Conservation (phyloP, 306 rosid species). For the Senna tora region DNA sequence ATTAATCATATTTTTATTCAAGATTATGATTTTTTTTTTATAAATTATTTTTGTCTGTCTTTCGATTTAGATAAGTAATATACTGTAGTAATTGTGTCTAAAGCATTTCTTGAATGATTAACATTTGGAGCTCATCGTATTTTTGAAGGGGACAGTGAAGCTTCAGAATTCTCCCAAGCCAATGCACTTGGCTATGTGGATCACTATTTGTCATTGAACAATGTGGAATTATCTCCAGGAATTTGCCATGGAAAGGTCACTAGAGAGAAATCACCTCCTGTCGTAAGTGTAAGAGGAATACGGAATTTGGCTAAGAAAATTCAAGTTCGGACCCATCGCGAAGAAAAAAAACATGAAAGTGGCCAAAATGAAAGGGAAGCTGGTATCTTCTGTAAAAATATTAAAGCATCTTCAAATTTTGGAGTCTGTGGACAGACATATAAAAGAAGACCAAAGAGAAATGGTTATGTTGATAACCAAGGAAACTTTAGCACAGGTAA, state of each 20-base stretch:
- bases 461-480: slow-evolving; percentile 33
- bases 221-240: slow-evolving; percentile 42
- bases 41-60: slow-evolving; percentile 12
- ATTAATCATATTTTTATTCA: not conserved
- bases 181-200: slow-evolving; percentile 69
- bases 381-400: slow-evolving; percentile 23
- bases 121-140: slow-evolving; percentile 29
- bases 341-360: slow-evolving; percentile 44
- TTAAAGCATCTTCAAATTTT: slow-evolving; percentile 28
- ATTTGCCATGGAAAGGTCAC: slow-evolving; percentile 31
- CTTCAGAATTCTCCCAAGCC: slow-evolving; percentile 50
- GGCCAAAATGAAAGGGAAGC: slow-evolving; percentile 33
- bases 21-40: not conserved
- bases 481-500: slow-evolving; percentile 25
- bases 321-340: slow-evolving; percentile 33
- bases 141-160: slow-evolving; percentile 48
- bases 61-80: slow-evolving; percentile 6
- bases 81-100: not conserved
- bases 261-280: slow-evolving; percentile 54
- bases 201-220: slow-evolving; percentile 50
- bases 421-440: slow-evolving; percentile 39
- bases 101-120: slow-evolving; percentile 26
- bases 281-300: slow-evolving; percentile 47
- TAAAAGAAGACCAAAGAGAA: slow-evolving; percentile 40
- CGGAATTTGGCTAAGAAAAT: slow-evolving; percentile 58